phyloP scores from a whole-genome alignment of 345 rosid genomes.

The Citrus mangshanensis region DNA sequence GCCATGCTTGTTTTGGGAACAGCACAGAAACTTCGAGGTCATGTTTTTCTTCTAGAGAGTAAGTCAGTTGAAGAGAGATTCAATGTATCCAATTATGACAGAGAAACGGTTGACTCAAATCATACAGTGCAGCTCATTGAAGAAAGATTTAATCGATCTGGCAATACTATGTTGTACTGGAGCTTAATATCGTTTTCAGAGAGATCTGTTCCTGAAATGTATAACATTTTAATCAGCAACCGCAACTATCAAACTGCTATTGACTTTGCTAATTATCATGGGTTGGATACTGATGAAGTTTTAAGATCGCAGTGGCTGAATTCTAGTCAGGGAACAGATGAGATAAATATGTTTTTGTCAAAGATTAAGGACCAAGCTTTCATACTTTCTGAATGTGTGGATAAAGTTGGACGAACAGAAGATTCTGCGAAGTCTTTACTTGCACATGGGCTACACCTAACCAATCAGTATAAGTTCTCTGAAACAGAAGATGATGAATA shows the following conservation, averaged over 20 bases:
- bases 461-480: constrained; percentile 50
- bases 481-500: constrained; percentile 49
- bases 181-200: constrained; percentile 68
- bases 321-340: constrained; percentile 58
- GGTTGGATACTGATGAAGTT: constrained; percentile 79
- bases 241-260: constrained; percentile 65
- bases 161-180: constrained; percentile 50
- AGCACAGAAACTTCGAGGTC: constrained; percentile 48
- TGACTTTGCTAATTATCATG: constrained; percentile 72
- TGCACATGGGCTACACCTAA: constrained; percentile 59
- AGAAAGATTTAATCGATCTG: constrained; percentile 31
- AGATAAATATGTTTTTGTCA: constrained; percentile 53
- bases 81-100: constrained; percentile 29
- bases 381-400: constrained; percentile 71
- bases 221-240: constrained; percentile 56
- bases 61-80: constrained; percentile 31
- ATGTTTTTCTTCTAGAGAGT: constrained; percentile 64
- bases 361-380: constrained; percentile 69
- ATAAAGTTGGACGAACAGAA: constrained; percentile 79
- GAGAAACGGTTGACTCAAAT: constrained; percentile 30
- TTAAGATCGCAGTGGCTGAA: constrained; percentile 78
- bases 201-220: constrained; percentile 85
- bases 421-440: constrained; percentile 75
- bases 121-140: constrained; percentile 26
- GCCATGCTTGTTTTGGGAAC: constrained; percentile 69